These are phyloP conservation scores for Ganoderma boninense DNA, from an alignment of 1,284 basidiomycete genomes.

Conservation along the genomic window DNA sequence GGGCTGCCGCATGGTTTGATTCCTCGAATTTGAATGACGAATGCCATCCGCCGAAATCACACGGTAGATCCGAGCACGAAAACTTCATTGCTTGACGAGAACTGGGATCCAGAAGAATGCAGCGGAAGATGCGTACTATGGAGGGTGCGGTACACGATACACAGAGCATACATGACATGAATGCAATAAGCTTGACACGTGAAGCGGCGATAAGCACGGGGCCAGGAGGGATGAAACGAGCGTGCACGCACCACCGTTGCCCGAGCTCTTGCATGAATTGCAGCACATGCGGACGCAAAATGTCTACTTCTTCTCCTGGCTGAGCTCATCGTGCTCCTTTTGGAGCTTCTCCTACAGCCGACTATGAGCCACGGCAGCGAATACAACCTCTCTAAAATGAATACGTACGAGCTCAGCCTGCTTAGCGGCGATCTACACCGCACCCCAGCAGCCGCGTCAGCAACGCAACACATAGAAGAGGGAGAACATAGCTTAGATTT, in stretches of 20 bases:
- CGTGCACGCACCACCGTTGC: slow-evolving; percentile 18
- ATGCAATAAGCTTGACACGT: slow-evolving; percentile 12
- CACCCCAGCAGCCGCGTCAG: neutral
- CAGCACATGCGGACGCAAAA: neutral
- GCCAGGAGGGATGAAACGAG: neutral
- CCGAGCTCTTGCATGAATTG: slow-evolving; percentile 8
- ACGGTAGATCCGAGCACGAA: neutral
- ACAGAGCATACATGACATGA: slow-evolving; percentile 16
- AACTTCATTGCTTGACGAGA: neutral
- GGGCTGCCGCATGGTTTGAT: neutral
- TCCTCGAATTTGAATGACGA: neutral
- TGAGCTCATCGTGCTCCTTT: slow-evolving; percentile 32
- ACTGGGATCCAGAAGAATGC: neutral
- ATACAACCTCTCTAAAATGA: neutral
- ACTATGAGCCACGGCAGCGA: neutral
- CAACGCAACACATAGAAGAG: neutral
- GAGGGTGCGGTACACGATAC: slow-evolving; percentile 14
- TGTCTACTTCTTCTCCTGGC: slow-evolving; percentile 26
- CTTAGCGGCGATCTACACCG: slow-evolving; percentile 61
- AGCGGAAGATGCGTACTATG: slow-evolving; percentile 8
- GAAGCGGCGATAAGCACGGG: neutral
- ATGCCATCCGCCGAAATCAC: neutral
- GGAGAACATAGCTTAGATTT: neutral
- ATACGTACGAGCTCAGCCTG: slow-evolving; percentile 62
- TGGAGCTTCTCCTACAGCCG: slow-evolving; percentile 28